phyloP scores from a whole-genome alignment of 164 flowering plant species.

The Nymphaea colorata region DNA sequence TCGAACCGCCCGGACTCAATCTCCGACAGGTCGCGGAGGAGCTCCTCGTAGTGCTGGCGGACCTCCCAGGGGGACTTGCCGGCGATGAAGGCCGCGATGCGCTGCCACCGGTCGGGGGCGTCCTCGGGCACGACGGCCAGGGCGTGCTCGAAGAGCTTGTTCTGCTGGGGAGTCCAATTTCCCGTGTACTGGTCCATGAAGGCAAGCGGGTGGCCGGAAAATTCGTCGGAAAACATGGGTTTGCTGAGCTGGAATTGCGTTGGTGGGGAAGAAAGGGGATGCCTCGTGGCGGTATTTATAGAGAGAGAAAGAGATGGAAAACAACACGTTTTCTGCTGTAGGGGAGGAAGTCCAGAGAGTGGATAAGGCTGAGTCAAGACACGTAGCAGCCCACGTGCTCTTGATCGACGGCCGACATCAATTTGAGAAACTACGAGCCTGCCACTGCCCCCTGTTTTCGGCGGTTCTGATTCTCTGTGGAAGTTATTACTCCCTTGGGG shows the following conservation, averaged over 20 bases:
- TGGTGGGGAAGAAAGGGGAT: not conserved
- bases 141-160: constrained; percentile 58
- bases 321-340: not conserved
- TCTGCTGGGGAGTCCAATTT: constrained; percentile 33
- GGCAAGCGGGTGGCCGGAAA: not conserved
- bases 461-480: not conserved
- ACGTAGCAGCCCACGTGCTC: not conserved
- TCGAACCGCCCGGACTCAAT: constrained; percentile 56
- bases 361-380: not conserved
- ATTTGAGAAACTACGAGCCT: not conserved
- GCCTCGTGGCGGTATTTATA: not conserved
- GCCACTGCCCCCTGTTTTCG: not conserved
- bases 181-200: not conserved
- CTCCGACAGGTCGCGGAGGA: constrained; percentile 37
- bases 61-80: constrained; percentile 43
- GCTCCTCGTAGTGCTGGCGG: constrained; percentile 33
- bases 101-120: constrained; percentile 37
- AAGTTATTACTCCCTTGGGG: too few relatives aligned
- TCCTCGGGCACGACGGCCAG: constrained; percentile 34
- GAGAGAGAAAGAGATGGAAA: not conserved
- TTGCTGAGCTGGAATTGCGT: not conserved
- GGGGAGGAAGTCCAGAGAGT: not conserved
- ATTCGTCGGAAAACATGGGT: not conserved
- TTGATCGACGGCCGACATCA: not conserved
- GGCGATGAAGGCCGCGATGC: constrained; percentile 34